Percentiles rank a stretch among this genome's conserved stretches.
Conservation (phyloP, 2,329 filamentous ascomycete genomes). For the Colletotrichum sp. region DNA sequence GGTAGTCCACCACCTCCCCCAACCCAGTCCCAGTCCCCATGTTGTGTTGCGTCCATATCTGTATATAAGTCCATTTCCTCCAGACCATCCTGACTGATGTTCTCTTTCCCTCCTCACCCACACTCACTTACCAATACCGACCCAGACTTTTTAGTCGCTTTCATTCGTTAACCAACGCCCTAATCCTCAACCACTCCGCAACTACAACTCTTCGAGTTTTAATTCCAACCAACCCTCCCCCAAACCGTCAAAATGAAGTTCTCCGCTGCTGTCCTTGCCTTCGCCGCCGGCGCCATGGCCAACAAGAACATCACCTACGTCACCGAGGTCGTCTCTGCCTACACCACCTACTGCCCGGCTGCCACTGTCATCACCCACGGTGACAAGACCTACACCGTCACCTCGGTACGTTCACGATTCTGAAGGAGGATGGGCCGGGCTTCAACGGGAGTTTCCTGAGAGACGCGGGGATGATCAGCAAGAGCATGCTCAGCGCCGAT, state of each 20-base stretch:
- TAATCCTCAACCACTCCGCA: slow-evolving; percentile 35
- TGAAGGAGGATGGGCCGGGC: slow-evolving; percentile 20
- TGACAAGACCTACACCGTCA: slow-evolving; percentile 72
- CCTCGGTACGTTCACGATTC: slow-evolving; percentile 29
- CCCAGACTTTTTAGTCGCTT: slow-evolving; percentile 64
- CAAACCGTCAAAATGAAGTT: slow-evolving; percentile 70
- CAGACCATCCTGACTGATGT: slow-evolving; percentile 35
- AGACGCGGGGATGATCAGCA: neutral
- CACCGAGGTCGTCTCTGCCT: slow-evolving; percentile 69
- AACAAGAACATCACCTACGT: slow-evolving; percentile 57
- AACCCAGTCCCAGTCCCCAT: slow-evolving; percentile 2
- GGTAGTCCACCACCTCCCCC: neutral
- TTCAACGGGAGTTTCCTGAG: neutral
- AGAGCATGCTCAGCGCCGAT: neutral
- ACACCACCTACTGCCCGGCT: slow-evolving; percentile 75
- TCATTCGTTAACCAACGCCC: slow-evolving; percentile 54
- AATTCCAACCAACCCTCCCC: slow-evolving; percentile 33
- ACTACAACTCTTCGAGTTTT: slow-evolving; percentile 33
- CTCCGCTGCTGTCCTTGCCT: slow-evolving; percentile 57
- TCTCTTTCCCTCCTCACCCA: slow-evolving; percentile 51
- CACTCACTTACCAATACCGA: slow-evolving; percentile 47
- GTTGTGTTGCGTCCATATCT: slow-evolving; percentile 23
- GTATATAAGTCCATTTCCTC: slow-evolving; percentile 57
- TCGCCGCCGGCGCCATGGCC: slow-evolving; percentile 52
- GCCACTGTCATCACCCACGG: slow-evolving; percentile 69